These are phyloP conservation scores for Phoma sp. DNA, from an alignment of 2,329 filamentous ascomycete genomes.

Conservation along the genomic window DNA sequence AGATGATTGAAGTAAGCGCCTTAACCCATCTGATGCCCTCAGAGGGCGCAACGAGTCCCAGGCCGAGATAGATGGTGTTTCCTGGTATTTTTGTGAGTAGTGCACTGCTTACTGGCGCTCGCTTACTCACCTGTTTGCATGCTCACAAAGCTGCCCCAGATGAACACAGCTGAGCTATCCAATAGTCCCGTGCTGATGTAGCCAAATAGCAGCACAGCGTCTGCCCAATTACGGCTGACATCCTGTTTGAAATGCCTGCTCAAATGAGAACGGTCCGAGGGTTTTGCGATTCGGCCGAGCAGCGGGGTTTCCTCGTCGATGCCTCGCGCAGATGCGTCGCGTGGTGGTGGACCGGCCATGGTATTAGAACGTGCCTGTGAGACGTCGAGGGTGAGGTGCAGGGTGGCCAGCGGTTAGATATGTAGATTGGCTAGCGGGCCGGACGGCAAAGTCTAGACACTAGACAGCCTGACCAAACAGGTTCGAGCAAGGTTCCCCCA, in stretches of 20 bases:
- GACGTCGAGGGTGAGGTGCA: constrained; percentile 9
- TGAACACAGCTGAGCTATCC: constrained; percentile 76
- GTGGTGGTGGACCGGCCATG: constrained; percentile 7
- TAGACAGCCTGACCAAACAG: constrained; percentile 1
- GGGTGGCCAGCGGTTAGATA: constrained; percentile 11
- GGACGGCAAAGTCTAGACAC: constrained; percentile 1
- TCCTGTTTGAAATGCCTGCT: constrained; percentile 52
- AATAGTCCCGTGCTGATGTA: constrained; percentile 80
- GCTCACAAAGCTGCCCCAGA: constrained; percentile 81
- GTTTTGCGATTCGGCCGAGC: constrained; percentile 34
- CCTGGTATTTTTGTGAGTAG: constrained; percentile 44
- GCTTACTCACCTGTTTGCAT: constrained; percentile 75
- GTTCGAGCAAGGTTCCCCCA: not conserved
- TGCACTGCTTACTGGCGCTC: not conserved
- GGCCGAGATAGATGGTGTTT: constrained; percentile 80
- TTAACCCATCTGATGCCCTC: constrained; percentile 69
- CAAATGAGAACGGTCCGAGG: constrained; percentile 27
- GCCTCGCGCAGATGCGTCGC: constrained; percentile 15
- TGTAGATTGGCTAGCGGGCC: constrained; percentile 11
- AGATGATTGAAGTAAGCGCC: constrained; percentile 71
- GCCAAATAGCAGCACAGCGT: constrained; percentile 72
- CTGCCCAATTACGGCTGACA: constrained; percentile 67
- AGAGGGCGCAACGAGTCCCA: constrained; percentile 69
- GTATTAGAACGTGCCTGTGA: constrained; percentile 4
- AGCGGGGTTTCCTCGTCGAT: constrained; percentile 44